These are phyloP conservation scores for Dipodascus albidus DNA, from an alignment of 805 yeast species.

Conservation along the genomic window DNA sequence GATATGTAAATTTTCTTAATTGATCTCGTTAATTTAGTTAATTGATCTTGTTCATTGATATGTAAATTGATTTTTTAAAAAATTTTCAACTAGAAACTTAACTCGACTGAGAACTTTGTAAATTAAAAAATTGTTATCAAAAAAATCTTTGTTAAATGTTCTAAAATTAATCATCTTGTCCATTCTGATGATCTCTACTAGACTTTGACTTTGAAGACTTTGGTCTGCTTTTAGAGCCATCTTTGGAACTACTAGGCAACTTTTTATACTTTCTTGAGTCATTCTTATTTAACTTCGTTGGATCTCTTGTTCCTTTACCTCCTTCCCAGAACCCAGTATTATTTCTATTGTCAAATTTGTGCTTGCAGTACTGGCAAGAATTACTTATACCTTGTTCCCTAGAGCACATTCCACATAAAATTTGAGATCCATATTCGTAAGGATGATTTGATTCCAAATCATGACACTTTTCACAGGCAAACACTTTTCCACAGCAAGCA, in stretches of 20 bases:
- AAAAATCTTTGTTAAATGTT: too few species aligned
- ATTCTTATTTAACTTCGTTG: slow-evolving; percentile 28
- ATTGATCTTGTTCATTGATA: too few species aligned
- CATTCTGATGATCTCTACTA: not conserved
- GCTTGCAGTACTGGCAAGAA: slow-evolving; percentile 28
- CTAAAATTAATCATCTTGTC: too few species aligned
- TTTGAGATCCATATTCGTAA: slow-evolving; percentile 28
- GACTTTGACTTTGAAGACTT: not conserved
- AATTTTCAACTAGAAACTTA: too few species aligned
- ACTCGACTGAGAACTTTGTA: too few species aligned
- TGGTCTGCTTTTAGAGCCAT: not conserved
- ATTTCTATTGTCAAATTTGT: slow-evolving; percentile 22
- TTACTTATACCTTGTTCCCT: slow-evolving; percentile 28
- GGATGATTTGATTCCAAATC: slow-evolving; percentile 27
- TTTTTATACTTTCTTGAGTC: slow-evolving; percentile 31
- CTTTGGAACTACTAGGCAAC: slow-evolving; percentile 1
- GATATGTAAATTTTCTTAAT: too few species aligned
- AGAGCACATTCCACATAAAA: slow-evolving; percentile 33
- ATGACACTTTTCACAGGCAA: slow-evolving; percentile 33
- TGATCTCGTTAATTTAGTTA: too few species aligned
- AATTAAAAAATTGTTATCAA: too few species aligned
- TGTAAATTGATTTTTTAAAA: too few species aligned
- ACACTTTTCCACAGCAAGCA: slow-evolving; percentile 31
- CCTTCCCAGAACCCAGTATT: slow-evolving; percentile 35
- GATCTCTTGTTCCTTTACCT: slow-evolving; percentile 33